Conservation (phyloP, 495 filamentous ascomycete genomes). For the Amniculicola lignicola region DNA sequence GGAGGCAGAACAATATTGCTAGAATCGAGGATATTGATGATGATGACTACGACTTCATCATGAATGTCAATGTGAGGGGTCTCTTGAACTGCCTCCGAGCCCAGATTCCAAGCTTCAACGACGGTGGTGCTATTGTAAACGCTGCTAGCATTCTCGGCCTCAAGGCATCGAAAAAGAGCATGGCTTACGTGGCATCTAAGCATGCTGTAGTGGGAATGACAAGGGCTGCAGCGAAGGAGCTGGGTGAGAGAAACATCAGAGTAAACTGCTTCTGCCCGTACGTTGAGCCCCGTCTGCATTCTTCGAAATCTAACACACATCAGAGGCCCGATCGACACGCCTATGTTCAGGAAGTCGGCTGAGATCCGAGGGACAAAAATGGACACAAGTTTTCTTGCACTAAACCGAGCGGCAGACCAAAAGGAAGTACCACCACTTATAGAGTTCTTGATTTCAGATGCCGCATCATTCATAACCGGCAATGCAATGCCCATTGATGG, state of each 20-base stretch:
- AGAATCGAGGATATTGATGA: conserved; percentile 43
- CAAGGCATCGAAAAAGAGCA: conserved; percentile 49
- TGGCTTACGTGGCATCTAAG: conserved; percentile 58
- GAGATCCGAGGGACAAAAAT: conserved; percentile 22
- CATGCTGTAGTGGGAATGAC: conserved; percentile 57
- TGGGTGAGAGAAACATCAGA: conserved; percentile 52
- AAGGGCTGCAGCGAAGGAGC: conserved; percentile 57
- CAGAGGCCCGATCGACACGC: conserved; percentile 35
- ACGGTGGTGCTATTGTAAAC: conserved; percentile 52
- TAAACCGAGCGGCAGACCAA: conserved; percentile 28
- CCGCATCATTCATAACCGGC: conserved; percentile 37
- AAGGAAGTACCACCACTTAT: conserved; percentile 36
- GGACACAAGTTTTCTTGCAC: conserved; percentile 11
- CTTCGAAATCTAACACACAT: not conserved
- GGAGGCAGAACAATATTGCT: conserved; percentile 39
- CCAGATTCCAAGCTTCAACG: conserved; percentile 29
- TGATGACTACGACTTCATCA: conserved; percentile 37
- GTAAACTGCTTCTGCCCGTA: conserved; percentile 52
- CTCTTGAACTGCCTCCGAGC: conserved; percentile 38
- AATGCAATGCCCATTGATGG: conserved; percentile 37
- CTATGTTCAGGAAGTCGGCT: conserved; percentile 25
- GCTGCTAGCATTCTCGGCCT: conserved; percentile 55
- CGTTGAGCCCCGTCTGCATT: not conserved
- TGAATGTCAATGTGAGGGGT: conserved; percentile 38
- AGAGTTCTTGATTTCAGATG: conserved; percentile 36